Base-by-base conservation (phyloP, 2,329 filamentous ascomycete species). In the Lasiodiplodia sp. region DNA sequence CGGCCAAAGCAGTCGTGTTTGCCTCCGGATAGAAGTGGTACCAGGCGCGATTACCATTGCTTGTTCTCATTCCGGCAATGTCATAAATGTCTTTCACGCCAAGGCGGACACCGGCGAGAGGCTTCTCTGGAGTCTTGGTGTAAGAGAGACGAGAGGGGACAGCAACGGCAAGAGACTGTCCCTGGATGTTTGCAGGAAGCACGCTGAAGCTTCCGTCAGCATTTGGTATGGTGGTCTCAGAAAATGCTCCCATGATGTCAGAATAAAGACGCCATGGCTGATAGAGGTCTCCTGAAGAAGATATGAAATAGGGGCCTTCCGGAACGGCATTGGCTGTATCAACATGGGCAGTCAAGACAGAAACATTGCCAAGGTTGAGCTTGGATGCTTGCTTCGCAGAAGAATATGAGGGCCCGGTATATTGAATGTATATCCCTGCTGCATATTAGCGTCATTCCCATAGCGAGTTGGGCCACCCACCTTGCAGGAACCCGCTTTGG, bases 81-180 rank as follows among this genome's bases (percentile, higher is more conserved):
- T 88, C 82, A 72, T 84, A 88, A 57, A 89, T 87, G 71, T 91
- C 89, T 75, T 91, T 91, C 67, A 91, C 82, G 0, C 84, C 88
- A 0, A 91, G 75, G 21, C 89, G 83, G 3, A 89, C 83, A 21
- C 89, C 88, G 5, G 87, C 85, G 0, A 91, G 80, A 0, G 88
- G 88, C 72, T 87, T 84, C n/a, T 82, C 79, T 0, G 76, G 72
- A 0, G 85, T 86, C 56, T 81, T 84, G 2, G 81, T 84, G 76
- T 82, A 88, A 78, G 89, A 89, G 0, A 90, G 78, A 11, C 88
- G 82, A 7, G 87, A 90, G 4, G 88, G 88, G 0, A 91, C 88
- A 4, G 80, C 83, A 60, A 84, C 80, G 38, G 79, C 83, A 52
- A 83, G 72, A 68, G 82, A 77, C 68, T 83, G 80, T 6, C 82